These are phyloP conservation scores for Pythium dissotocum DNA, from an alignment of 352 stramenopile genomes.

Conservation along the genomic window DNA sequence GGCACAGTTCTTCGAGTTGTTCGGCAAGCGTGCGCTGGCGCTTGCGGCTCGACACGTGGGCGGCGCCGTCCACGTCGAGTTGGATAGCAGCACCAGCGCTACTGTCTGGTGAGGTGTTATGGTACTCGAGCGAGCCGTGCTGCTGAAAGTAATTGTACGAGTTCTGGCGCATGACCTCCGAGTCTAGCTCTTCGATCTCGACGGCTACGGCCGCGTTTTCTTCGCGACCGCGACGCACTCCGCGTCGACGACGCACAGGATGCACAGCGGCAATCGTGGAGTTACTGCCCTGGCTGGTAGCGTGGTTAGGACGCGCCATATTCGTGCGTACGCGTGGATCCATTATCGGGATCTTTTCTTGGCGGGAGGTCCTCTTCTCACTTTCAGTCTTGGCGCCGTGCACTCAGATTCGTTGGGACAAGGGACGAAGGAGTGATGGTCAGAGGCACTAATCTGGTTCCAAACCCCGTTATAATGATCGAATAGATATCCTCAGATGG, in stretches of 20 bases:
- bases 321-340: background rate
- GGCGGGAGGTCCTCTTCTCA: background rate
- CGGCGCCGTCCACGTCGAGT: background rate
- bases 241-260: conserved; percentile 22
- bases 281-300: background rate
- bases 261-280: background rate
- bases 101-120: background rate
- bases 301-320: background rate
- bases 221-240: conserved; percentile 53
- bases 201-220: conserved; percentile 30
- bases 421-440: background rate
- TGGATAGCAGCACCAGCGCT: background rate
- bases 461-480: background rate
- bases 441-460: background rate
- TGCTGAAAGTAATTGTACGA: conserved; percentile 75
- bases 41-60: conserved; percentile 34
- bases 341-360: background rate
- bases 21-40: conserved; percentile 66
- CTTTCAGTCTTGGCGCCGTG: background rate
- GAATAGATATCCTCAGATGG: background rate
- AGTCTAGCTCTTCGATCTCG: conserved; percentile 71
- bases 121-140: conserved; percentile 15
- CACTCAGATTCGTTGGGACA: background rate
- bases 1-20: conserved; percentile 54
- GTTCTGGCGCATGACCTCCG: conserved; percentile 65